A percentile compares a stretch with the other conserved stretches of the same genome.
Evolutionary conservation across 1,284 basidiomycete genomes (phyloP).

Genomic region (Cutaneotrichosporon sp.): DNA sequence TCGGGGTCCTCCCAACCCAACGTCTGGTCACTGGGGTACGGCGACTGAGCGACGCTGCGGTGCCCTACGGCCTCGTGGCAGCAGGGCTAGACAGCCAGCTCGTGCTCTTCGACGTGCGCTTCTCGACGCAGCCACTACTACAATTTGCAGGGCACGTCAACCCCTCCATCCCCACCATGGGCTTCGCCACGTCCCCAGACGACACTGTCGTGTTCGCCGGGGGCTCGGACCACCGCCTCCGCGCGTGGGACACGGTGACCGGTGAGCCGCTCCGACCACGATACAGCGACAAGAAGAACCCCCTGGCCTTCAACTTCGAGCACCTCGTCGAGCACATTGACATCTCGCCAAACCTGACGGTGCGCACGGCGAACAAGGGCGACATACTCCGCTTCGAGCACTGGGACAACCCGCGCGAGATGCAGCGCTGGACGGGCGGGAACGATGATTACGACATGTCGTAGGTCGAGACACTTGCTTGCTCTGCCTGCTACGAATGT

Average conservation of each 20-base stretch:
- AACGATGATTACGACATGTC: background rate
- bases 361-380: constrained; percentile 16
- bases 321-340: constrained; percentile 20
- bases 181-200: constrained; percentile 36
- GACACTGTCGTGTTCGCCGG: constrained; percentile 39
- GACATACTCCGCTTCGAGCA: constrained; percentile 20
- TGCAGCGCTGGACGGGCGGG: background rate
- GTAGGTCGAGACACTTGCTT: background rate
- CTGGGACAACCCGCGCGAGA: background rate
- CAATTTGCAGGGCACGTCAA: constrained; percentile 40
- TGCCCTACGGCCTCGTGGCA: constrained; percentile 45
- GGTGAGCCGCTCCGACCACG: constrained; percentile 22
- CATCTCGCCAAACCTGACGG: constrained; percentile 15
- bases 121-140: constrained; percentile 27
- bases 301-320: constrained; percentile 11
- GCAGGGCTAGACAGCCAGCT: constrained; percentile 43
- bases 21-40: constrained; percentile 43
- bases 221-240: constrained; percentile 38
- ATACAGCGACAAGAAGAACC: background rate
- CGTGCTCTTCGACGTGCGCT: constrained; percentile 45
- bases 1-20: constrained; percentile 23
- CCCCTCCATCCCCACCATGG: constrained; percentile 26
- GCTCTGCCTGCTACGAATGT: background rate
- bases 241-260: constrained; percentile 37
- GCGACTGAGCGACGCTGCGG: constrained; percentile 40